Evolutionary conservation across 2,329 filamentous ascomycete genomes (phyloP).

Genomic region (Aspergillus sojae): DNA sequence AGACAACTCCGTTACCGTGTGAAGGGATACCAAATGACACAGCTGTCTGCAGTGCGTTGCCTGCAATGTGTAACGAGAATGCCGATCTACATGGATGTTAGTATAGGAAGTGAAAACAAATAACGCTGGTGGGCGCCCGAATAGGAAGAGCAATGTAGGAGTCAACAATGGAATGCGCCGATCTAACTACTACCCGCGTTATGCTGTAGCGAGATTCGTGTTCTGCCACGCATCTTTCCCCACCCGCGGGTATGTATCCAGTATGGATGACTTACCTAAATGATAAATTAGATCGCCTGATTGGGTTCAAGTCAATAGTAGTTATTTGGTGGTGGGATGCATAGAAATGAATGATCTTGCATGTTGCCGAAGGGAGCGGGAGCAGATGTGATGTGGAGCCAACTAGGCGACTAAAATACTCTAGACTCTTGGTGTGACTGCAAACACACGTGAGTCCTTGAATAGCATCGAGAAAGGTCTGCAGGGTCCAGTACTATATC

Average conservation of each 20-base stretch:
- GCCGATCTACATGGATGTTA: conserved; percentile 20
- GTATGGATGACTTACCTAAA: conserved; percentile 12
- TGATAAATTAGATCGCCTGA: conserved; percentile 15
- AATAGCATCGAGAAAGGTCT: neutral
- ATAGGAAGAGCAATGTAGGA: conserved; percentile 25
- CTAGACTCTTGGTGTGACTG: neutral
- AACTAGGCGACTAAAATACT: conserved; percentile 8
- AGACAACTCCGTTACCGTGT: conserved; percentile 15
- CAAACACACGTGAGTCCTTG: conserved; percentile 2
- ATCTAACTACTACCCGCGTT: neutral
- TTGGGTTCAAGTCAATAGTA: neutral
- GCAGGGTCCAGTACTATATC: neutral
- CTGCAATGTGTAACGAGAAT: conserved; percentile 17
- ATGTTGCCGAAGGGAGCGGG: neutral
- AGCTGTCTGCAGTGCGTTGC: conserved; percentile 12
- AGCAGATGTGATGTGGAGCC: conserved; percentile 7
- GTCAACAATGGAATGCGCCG: conserved; percentile 22
- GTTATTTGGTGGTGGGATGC: neutral
- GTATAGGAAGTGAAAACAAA: conserved; percentile 18
- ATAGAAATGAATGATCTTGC: neutral
- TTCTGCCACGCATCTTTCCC: neutral
- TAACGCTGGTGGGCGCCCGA: conserved; percentile 7
- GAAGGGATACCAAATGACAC: conserved; percentile 16
- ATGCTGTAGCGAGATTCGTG: conserved; percentile 4
- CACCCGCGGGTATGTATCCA: conserved; percentile 4